Percentiles rank a stretch among this genome's conserved stretches.
Evolutionary conservation across 2,329 filamentous ascomycete genomes (phyloP).

Genomic region (Phyllosticta citribraziliensis): DNA sequence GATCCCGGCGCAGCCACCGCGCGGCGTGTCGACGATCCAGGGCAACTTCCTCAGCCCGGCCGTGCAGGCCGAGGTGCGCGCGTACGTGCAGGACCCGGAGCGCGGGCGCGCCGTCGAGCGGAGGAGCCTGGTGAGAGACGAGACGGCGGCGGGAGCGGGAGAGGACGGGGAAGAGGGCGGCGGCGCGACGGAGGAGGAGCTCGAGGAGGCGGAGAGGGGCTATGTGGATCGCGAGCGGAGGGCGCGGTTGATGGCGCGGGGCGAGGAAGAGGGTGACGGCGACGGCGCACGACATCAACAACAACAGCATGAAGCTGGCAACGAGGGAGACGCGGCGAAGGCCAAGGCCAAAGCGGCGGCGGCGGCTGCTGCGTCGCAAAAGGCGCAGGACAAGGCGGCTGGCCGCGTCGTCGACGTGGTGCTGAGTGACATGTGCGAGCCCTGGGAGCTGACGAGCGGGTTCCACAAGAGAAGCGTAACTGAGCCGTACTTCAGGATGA

Average conservation of each 20-base stretch:
- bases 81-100: conserved; percentile 59
- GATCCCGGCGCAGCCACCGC: conserved; percentile 82
- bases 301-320: not conserved
- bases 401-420: conserved; percentile 75
- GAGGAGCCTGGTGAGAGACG: conserved; percentile 11
- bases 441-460: conserved; percentile 74
- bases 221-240: conserved; percentile 58
- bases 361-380: conserved; percentile 6
- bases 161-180: conserved; percentile 35
- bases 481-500: conserved; percentile 96
- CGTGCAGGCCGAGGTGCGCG: conserved; percentile 67
- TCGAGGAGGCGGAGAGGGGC: conserved; percentile 35
- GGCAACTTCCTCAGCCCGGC: conserved; percentile 75
- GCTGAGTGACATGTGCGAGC: conserved; percentile 97
- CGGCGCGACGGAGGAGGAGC: conserved; percentile 15
- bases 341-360: not conserved
- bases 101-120: conserved; percentile 42
- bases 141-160: conserved; percentile 25
- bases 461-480: conserved; percentile 82
- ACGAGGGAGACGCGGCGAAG: not conserved
- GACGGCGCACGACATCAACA: conserved; percentile 2
- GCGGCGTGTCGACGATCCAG: conserved; percentile 87
- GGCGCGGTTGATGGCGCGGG: conserved; percentile 20
- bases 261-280: conserved; percentile 16
- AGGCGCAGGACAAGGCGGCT: conserved; percentile 28